Evolutionary conservation across 2,329 filamentous ascomycete species (phyloP), one percentile per base, ranked within the genome.

Genomic region (Sporothrix pallida): DNA sequence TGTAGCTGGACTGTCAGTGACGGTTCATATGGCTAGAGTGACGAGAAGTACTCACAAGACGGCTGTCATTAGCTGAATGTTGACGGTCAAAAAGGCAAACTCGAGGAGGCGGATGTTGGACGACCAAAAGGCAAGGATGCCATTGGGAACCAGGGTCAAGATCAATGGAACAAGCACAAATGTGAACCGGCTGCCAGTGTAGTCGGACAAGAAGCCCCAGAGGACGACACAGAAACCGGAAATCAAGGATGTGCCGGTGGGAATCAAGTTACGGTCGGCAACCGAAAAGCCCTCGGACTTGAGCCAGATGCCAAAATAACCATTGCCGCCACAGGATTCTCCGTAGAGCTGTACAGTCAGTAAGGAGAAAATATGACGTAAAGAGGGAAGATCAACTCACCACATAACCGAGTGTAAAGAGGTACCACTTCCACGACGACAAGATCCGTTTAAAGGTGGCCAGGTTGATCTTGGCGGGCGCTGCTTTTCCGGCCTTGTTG

Each of bases 401-500:
- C 9, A 70, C 50, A 23, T 70, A 70, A 15, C 67, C 67, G 0
- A 70, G 50, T 1, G 67, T 70, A 50, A 70, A 70, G 13, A 70
- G 31, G n/a, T 70, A 70, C 67, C 67, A 70, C 67, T 70, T 52
- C 67, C 67, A 70, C 46, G 67, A 70, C 23, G 67, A 70, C 20
- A 70, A 10, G 15, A 70, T 42, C 17, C 67, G 46, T 31, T 70
- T 70, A 12, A 70, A 37, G 6, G n/a, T 70, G 48, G 46, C 67
- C 23, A 70, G 48, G 23, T 70, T 54, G 50, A 70, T 70, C 48
- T 52, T 54, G 20, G 26, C 67, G 7, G 67, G 67, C 5, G 67
- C 17, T 2, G 67, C 67, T 42, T 70, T 70, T n/a, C 86, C 84
- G 1, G 82, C 82, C 3, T 82, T 79, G 44, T 84, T 78, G 1